Evolutionary conservation across 352 stramenopile genomes (phyloP), one percentile per base, ranked within the genome.

Genomic region (Phytophthora colocasiae): DNA sequence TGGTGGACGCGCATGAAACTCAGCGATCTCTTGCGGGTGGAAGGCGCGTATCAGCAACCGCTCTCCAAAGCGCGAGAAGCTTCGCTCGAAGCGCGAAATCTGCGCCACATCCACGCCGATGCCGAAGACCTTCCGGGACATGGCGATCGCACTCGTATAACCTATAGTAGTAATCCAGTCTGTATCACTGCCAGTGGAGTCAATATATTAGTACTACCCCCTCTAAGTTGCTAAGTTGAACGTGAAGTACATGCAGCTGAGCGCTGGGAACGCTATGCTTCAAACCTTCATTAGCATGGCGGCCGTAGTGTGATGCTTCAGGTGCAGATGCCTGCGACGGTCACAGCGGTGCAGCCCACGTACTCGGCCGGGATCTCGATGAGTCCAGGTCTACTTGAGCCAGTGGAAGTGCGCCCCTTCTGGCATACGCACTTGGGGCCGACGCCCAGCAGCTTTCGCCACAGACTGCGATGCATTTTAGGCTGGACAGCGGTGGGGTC

Each of bases 21-120:
- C 82, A 19, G 38, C 45, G 48, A 93, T 90, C 60, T 96, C 88
- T 3, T 40, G 59, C 27, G 81, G 77, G 45, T 96, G 85, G 54
- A 89, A 87, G 19, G 82, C 82, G 19, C 77, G 73, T 6, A 31
- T 32, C n/a, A 94, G 56, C 44, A 96, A 89, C 1, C 83, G 79
- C 31, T 91, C 68, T 17, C 84, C 83, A 51, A 90, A 87, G 59
- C 80, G 78, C 48, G 60, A 67, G 49, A 87, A 81, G 44, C 58
- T 85, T 31, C 63, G 69, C 32, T 78, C 62, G 32, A 96, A 75
- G 60, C 88, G 84, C 52, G 80, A 71, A 27, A 89, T 66, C 19
- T 78, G 66, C 59, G 83, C 84, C 8, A 96, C 60, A 45, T 96
- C 88, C n/a, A 87, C 83, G 46, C 88, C 88, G 32, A 96, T 62